Evolutionary conservation across 2,329 filamentous ascomycete genomes (phyloP).

Genomic region (Monosporascus sp.): DNA sequence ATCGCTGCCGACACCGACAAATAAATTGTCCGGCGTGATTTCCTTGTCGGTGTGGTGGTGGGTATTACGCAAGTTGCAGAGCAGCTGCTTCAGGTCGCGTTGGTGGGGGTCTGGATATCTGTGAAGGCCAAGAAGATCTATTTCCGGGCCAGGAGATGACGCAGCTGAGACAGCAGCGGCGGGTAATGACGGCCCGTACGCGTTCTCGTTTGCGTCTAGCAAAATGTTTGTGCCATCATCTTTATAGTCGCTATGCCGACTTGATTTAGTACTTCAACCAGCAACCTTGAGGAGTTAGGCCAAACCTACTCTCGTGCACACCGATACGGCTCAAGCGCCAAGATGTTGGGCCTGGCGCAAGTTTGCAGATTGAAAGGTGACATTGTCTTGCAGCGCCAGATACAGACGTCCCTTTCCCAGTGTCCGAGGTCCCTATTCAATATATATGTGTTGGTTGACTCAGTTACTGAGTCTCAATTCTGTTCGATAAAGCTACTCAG

Average conservation of each 20-base stretch:
- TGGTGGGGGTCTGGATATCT: slow-evolving; percentile 98
- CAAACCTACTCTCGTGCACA: slow-evolving; percentile 71
- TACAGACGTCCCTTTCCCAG: not conserved
- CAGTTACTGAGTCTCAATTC: not conserved
- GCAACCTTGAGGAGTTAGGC: slow-evolving; percentile 3
- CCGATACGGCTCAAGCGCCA: slow-evolving; percentile 71
- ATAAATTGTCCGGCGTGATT: slow-evolving; percentile 77
- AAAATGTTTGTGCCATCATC: slow-evolving; percentile 94
- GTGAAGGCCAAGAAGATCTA: slow-evolving; percentile 79
- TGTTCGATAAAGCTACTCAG: not conserved
- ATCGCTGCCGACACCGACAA: slow-evolving; percentile 92
- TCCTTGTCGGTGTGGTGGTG: slow-evolving; percentile 70
- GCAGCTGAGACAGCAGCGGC: slow-evolving; percentile 43
- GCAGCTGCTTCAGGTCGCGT: slow-evolving; percentile 72
- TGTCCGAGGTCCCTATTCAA: slow-evolving; percentile 1
- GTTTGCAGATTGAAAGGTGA: slow-evolving; percentile 67
- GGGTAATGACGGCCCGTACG: slow-evolving; percentile 76
- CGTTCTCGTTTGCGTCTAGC: slow-evolving; percentile 97
- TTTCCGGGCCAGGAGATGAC: slow-evolving; percentile 41
- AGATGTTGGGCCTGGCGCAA: slow-evolving; percentile 72
- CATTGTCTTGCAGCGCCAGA: slow-evolving; percentile 31
- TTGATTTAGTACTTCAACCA: slow-evolving; percentile 22
- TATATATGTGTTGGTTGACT: not conserved
- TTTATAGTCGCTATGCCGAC: slow-evolving; percentile 79
- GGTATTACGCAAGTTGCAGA: slow-evolving; percentile 84